phyloP scores from a whole-genome alignment of 1,284 basidiomycete genomes.

The Coniophora puteana region DNA sequence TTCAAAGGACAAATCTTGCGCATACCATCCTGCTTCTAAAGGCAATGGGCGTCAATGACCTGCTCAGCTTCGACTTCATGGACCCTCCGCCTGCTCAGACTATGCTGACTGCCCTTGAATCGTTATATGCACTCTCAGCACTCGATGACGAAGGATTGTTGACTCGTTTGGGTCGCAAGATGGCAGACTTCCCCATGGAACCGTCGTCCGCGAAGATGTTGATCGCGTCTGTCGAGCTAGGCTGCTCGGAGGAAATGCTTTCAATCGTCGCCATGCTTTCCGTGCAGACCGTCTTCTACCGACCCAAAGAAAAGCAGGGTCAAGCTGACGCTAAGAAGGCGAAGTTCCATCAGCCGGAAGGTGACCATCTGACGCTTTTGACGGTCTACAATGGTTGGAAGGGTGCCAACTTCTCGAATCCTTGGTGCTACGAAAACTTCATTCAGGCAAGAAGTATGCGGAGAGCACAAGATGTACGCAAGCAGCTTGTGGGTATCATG shows the following conservation, averaged over 20 bases:
- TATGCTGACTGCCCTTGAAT: slow-evolving; percentile 92
- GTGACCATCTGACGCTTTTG: slow-evolving; percentile 92
- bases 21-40: slow-evolving; percentile 94
- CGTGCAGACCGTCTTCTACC: slow-evolving; percentile 95
- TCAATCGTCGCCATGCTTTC: slow-evolving; percentile 98
- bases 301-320: slow-evolving; percentile 98
- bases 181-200: slow-evolving; percentile 99
- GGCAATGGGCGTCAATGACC: slow-evolving; percentile 98
- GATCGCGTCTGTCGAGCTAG: slow-evolving; percentile 95
- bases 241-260: slow-evolving; percentile 96
- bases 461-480: slow-evolving; percentile 96
- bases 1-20: slow-evolving; percentile 93
- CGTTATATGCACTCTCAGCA: slow-evolving; percentile 92
- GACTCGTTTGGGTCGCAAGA: slow-evolving; percentile 93
- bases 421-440: slow-evolving; percentile 98
- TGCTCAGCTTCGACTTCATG: slow-evolving; percentile 99
- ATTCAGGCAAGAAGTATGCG: slow-evolving; percentile 97
- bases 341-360: slow-evolving; percentile 97
- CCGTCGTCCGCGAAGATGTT: slow-evolving; percentile 97
- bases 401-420: slow-evolving; percentile 89
- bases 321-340: slow-evolving; percentile 99
- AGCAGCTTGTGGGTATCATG: slow-evolving; percentile 98
- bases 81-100: slow-evolving; percentile 97
- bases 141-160: slow-evolving; percentile 95
- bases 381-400: slow-evolving; percentile 99